Percentiles rank a stretch among this genome's conserved stretches.
These are phyloP conservation scores for Blastocystis sp. DNA, from an alignment of 352 stramenopile species.

Conservation along the genomic window DNA sequence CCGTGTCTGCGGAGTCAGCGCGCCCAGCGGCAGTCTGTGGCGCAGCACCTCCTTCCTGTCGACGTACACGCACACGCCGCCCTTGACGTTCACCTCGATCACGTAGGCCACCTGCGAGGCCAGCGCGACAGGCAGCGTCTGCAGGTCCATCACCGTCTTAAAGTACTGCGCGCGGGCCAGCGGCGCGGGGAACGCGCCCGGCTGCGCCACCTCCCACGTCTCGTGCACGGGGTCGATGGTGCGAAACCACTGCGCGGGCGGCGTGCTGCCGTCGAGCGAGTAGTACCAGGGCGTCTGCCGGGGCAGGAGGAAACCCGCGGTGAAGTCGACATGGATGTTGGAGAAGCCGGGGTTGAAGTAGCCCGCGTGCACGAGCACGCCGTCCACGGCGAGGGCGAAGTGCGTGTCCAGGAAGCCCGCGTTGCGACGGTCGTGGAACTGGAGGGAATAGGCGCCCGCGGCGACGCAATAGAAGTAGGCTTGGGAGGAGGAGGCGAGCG, in stretches of 20 bases:
- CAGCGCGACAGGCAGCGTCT: neutral
- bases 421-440: slow-evolving; percentile 31
- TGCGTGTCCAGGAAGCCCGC: slow-evolving; percentile 3
- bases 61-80: slow-evolving; percentile 21
- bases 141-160: slow-evolving; percentile 49
- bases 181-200: slow-evolving; percentile 12
- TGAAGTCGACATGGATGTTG: neutral
- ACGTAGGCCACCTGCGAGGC: neutral
- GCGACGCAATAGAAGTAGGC: neutral
- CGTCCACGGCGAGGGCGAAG: slow-evolving; percentile 4
- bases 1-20: neutral
- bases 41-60: slow-evolving; percentile 32
- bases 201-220: neutral
- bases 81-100: slow-evolving; percentile 5
- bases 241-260: neutral
- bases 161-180: slow-evolving; percentile 20
- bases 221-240: slow-evolving; percentile 39
- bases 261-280: neutral
- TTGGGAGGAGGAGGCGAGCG: neutral
- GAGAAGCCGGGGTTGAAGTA: slow-evolving; percentile 61
- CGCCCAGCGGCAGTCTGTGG: slow-evolving; percentile 1
- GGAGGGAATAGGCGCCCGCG: neutral
- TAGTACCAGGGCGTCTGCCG: slow-evolving; percentile 33
- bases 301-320: slow-evolving; percentile 14
- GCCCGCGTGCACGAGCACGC: neutral